Evolutionary conservation across 768 basidiomycete genomes (phyloP), one percentile per base, ranked within the genome.

Genomic region (Hygrocybe punicea): DNA sequence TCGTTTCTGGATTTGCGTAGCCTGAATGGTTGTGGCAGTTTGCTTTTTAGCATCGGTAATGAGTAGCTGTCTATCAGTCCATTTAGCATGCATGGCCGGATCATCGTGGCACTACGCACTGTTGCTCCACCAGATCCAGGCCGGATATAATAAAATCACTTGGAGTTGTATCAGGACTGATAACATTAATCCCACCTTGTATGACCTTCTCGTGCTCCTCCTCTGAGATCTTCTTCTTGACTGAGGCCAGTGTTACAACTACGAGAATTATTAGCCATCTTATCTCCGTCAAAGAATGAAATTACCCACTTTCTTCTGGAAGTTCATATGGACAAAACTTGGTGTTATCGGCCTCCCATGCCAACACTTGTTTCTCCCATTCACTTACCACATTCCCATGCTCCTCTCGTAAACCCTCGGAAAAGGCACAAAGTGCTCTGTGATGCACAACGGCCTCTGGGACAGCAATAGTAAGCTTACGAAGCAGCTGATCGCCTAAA

Each of bases 131-230:
- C 45, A 47, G n/a, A n/a, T n/a, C n/a, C n/a, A n/a, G n/a, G n/a
- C n/a, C n/a, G n/a, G n/a, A n/a, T n/a, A n/a, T n/a, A 9, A 65
- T 48, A 35, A 63, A 64, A 6, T 47, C 47, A 24, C 62, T 58
- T 11, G 59, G 1, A 58, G 54, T 17, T 25, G 49, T 25, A 50
- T 52, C 6, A 9, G 53, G 36, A 29, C 17, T 34, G 1, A 45
- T 21, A 21, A 50, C 34, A 0, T 16, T 7, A 0, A 25, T 50
- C 44, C 46, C 19, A n/a, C 21, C 42, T 39, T 5, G 53, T 58
- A 3, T 39, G n/a, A 56, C 55, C 0, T 57, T 35, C 1, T 45
- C 40, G 14, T 59, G 52, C 49, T 62, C 64, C 50, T 66, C 59
- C 48, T 63, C 42, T 0, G 63, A 57, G 2, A 66, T 52, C 6